Evolutionary conservation across 495 filamentous ascomycete genomes (phyloP).

Genomic region (Collariella sp.): DNA sequence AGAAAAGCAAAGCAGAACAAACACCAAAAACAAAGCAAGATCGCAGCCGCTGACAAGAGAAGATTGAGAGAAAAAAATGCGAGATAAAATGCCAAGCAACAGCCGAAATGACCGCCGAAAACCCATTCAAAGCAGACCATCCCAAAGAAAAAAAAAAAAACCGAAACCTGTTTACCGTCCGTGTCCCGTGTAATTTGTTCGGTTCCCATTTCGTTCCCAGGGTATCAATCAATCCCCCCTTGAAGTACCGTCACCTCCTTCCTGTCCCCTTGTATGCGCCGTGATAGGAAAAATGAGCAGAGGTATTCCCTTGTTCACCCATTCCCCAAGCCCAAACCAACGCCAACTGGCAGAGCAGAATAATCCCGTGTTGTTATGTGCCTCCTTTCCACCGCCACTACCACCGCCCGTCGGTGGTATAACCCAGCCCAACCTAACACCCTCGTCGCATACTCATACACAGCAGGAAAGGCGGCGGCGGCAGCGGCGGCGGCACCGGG

Average conservation of each 20-base stretch:
- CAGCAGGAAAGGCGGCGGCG: no score
- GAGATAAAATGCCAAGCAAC: not conserved
- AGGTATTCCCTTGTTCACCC: not conserved
- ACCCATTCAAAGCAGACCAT: not conserved
- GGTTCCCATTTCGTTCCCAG: not conserved
- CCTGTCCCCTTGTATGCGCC: constrained; percentile 1
- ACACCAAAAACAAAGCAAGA: not conserved
- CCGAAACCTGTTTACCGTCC: not conserved
- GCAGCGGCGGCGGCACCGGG: not conserved
- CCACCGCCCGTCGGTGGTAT: not conserved
- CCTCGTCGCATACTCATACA: constrained; percentile 2
- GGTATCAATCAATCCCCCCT: not conserved
- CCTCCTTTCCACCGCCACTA: no score
- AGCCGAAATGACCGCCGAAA: not conserved
- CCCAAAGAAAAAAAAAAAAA: not conserved
- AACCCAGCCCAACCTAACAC: not conserved
- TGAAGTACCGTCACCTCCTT: not conserved
- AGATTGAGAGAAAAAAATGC: not conserved
- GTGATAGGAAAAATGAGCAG: not conserved
- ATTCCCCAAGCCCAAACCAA: not conserved
- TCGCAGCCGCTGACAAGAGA: not conserved
- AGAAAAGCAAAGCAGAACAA: not conserved
- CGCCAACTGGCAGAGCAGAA: not conserved
- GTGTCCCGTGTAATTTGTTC: not conserved
- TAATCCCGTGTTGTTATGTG: not conserved